phyloP scores from a whole-genome alignment of 2,329 filamentous ascomycete genomes.

The Penicillium sp. region DNA sequence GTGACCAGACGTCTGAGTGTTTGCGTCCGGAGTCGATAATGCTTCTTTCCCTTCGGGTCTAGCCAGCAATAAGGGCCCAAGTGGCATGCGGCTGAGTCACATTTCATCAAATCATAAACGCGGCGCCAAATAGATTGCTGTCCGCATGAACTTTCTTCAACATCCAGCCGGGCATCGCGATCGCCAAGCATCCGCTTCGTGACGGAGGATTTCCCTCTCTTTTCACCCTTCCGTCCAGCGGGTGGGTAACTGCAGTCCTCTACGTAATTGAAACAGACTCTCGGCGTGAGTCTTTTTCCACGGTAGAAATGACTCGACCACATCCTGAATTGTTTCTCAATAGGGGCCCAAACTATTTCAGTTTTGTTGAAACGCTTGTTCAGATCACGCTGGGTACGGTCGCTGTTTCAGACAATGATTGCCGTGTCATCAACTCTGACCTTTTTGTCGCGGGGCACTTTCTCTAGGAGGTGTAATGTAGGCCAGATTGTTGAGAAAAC shows the following conservation, averaged over 20 bases:
- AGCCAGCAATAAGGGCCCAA: constrained; percentile 21
- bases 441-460: constrained; percentile 1
- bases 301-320: constrained; percentile 6
- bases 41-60: constrained; percentile 19
- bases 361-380: constrained; percentile 16
- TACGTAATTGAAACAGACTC: constrained; percentile 12
- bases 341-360: constrained; percentile 9
- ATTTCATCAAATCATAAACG: constrained; percentile 18
- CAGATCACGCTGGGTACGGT: constrained; percentile 10
- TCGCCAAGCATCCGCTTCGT: constrained; percentile 17
- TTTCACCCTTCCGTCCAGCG: constrained; percentile 7
- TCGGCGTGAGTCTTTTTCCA: constrained; percentile 10
- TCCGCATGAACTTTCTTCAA: constrained; percentile 13
- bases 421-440: constrained; percentile 13
- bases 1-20: neutral
- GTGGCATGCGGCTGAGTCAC: constrained; percentile 12
- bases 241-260: constrained; percentile 6
- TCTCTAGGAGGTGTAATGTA: too few species aligned
- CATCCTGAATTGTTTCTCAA: constrained; percentile 12
- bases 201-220: constrained; percentile 15
- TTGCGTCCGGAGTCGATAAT: constrained; percentile 13
- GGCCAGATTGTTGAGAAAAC: too few species aligned
- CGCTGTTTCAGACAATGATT: constrained; percentile 25
- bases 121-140: constrained; percentile 14
- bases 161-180: constrained; percentile 14